A percentile compares a stretch with the other conserved stretches of the same genome.
Conservation (phyloP, 1,284 basidiomycete species). For the Schizophyllum amplum region DNA sequence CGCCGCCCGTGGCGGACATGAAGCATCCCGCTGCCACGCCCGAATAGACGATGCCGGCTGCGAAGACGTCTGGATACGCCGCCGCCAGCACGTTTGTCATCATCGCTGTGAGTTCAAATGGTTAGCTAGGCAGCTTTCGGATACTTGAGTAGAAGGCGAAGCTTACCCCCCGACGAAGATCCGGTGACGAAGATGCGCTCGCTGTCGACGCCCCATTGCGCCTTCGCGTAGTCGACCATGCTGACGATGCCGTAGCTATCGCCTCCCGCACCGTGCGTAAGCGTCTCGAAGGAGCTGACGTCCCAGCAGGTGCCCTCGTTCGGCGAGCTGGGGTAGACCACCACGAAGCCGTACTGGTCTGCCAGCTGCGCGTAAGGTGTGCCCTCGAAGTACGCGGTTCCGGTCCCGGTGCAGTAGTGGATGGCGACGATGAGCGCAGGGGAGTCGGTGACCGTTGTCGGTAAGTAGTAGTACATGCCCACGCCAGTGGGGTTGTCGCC, state of each 20-base stretch:
- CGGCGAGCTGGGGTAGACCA: constrained; percentile 38
- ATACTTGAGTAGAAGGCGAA: not conserved
- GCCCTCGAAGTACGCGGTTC: constrained; percentile 41
- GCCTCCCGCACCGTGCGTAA: constrained; percentile 46
- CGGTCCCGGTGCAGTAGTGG: constrained; percentile 45
- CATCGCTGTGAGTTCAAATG: constrained; percentile 30
- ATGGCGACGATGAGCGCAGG: constrained; percentile 44
- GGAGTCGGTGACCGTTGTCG: constrained; percentile 28
- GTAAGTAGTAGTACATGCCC: constrained; percentile 32
- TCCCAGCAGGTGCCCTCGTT: constrained; percentile 47
- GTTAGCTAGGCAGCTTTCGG: not conserved
- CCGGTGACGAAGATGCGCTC: constrained; percentile 41
- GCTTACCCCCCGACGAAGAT: constrained; percentile 34
- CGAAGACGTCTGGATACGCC: constrained; percentile 48
- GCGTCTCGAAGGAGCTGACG: constrained; percentile 39
- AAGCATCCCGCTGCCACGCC: constrained; percentile 53
- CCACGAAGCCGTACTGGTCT: constrained; percentile 30
- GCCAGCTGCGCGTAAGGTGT: constrained; percentile 40
- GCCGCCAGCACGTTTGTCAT: constrained; percentile 45
- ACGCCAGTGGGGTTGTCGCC: constrained; percentile 45
- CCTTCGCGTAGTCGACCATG: constrained; percentile 39
- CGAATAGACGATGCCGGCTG: constrained; percentile 38
- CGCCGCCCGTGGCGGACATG: constrained; percentile 23
- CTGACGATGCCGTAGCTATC: constrained; percentile 46
- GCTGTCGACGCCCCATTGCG: constrained; percentile 38